Conservation (phyloP, 2,329 filamentous ascomycete genomes). For the Annulohypoxylon truncatum region DNA sequence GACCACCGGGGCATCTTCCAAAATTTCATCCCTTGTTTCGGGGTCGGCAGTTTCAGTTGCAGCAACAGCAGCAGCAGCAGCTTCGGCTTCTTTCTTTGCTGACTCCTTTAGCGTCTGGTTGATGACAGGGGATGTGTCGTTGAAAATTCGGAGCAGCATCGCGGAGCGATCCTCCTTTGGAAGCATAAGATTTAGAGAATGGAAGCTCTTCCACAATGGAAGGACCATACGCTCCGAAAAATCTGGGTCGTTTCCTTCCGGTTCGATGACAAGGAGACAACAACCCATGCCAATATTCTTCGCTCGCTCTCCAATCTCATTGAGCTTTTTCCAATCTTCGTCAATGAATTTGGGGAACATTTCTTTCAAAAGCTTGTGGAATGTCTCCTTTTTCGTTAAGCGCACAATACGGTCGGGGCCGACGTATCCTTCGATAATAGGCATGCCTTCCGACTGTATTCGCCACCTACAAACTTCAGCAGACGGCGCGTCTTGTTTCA, state of each 20-base stretch:
- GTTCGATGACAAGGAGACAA: slow-evolving; percentile 87
- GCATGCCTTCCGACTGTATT: slow-evolving; percentile 93
- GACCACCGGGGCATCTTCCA: slow-evolving; percentile 40
- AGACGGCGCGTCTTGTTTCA: slow-evolving; percentile 93
- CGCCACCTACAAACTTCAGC: slow-evolving; percentile 91
- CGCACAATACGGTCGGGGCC: slow-evolving; percentile 80
- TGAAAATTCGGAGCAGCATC: slow-evolving; percentile 90
- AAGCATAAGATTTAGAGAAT: slow-evolving; percentile 95
- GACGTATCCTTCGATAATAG: slow-evolving; percentile 91
- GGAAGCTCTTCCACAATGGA: slow-evolving; percentile 92
- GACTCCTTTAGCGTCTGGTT: slow-evolving; percentile 72
- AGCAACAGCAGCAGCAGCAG: slow-evolving; percentile 46
- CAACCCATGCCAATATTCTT: slow-evolving; percentile 81
- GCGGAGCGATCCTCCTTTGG: slow-evolving; percentile 96
- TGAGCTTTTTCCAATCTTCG: slow-evolving; percentile 78
- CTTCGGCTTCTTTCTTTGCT: slow-evolving; percentile 54
- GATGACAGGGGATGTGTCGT: slow-evolving; percentile 86
- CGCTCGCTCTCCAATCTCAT: slow-evolving; percentile 86
- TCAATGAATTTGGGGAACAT: slow-evolving; percentile 94
- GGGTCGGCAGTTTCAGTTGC: slow-evolving; percentile 46
- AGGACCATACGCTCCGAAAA: slow-evolving; percentile 85
- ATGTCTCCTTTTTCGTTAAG: slow-evolving; percentile 80
- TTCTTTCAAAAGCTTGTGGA: slow-evolving; percentile 86
- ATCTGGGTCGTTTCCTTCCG: slow-evolving; percentile 70
- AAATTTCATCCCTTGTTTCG: slow-evolving; percentile 52